These are phyloP conservation scores for Trichoderma cornu-damae DNA, from an alignment of 2,329 filamentous ascomycete species.

Conservation along the genomic window DNA sequence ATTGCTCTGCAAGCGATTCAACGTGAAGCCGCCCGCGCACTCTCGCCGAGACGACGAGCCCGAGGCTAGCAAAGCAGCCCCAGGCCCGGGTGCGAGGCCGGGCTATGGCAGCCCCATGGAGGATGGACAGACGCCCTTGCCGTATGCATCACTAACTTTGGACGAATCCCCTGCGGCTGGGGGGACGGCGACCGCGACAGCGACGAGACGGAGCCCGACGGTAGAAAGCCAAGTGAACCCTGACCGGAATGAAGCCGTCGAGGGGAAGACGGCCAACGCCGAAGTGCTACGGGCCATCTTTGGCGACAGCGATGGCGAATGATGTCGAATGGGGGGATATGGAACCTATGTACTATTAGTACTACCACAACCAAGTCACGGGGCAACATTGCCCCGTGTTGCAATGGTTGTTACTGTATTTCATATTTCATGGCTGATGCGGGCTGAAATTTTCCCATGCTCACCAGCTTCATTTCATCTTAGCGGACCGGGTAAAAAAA, in stretches of 20 bases:
- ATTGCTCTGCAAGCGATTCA: conserved; percentile 90
- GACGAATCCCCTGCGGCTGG: not conserved
- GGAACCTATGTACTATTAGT: too few relatives aligned
- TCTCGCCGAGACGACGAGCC: conserved; percentile 50
- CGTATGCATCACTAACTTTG: not conserved
- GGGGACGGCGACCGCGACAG: not conserved
- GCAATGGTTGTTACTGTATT: too few relatives aligned
- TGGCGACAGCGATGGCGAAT: conserved; percentile 74
- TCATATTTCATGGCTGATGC: too few relatives aligned
- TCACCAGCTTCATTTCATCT: not conserved
- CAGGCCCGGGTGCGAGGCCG: not conserved
- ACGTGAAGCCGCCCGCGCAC: conserved; percentile 70
- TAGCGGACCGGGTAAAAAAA: not conserved
- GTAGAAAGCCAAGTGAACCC: conserved; percentile 52
- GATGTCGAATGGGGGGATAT: conserved; percentile 18
- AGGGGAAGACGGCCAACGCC: conserved; percentile 67
- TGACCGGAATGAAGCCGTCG: conserved; percentile 62
- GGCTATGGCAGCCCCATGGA: conserved; percentile 1
- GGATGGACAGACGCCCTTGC: conserved; percentile 3
- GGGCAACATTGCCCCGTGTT: too few relatives aligned
- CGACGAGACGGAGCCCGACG: not conserved
- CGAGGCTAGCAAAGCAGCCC: conserved; percentile 23
- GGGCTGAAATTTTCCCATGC: not conserved
- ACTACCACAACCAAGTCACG: too few relatives aligned
- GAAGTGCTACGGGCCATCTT: conserved; percentile 91